Conservation (phyloP, 441 rosid species). For the Pelargonium australe region DNA sequence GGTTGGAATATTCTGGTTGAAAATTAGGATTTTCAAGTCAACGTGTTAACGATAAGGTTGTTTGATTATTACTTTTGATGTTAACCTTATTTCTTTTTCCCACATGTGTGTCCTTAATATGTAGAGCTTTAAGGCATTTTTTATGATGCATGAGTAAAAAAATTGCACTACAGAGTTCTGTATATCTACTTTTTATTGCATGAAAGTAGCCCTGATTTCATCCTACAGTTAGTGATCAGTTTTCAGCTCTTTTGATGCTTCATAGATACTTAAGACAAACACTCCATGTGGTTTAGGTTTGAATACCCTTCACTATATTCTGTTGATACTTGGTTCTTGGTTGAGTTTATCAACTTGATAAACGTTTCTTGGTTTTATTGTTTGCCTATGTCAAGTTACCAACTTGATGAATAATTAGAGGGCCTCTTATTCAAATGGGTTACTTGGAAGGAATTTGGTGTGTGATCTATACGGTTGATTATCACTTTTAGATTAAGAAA, state of each 20-base stretch:
- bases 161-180: neutral
- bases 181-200: neutral
- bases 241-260: neutral
- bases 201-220: neutral
- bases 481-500: neutral
- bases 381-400: neutral
- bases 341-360: neutral
- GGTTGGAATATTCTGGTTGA: neutral
- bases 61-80: neutral
- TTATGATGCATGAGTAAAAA: neutral
- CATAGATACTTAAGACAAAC: neutral
- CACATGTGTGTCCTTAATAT: neutral
- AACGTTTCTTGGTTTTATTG: neutral
- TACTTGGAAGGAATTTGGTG: neutral
- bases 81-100: neutral
- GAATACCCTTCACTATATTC: neutral
- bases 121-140: constrained; percentile 1
- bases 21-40: neutral
- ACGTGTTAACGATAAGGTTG: neutral
- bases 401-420: neutral
- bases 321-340: neutral
- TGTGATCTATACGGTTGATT: neutral
- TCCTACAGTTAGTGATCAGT: neutral
- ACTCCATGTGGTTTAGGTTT: neutral
- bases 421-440: neutral